These are phyloP conservation scores for Xerocomellus amylosporus DNA, from an alignment of 768 basidiomycete species.

Conservation along the genomic window DNA sequence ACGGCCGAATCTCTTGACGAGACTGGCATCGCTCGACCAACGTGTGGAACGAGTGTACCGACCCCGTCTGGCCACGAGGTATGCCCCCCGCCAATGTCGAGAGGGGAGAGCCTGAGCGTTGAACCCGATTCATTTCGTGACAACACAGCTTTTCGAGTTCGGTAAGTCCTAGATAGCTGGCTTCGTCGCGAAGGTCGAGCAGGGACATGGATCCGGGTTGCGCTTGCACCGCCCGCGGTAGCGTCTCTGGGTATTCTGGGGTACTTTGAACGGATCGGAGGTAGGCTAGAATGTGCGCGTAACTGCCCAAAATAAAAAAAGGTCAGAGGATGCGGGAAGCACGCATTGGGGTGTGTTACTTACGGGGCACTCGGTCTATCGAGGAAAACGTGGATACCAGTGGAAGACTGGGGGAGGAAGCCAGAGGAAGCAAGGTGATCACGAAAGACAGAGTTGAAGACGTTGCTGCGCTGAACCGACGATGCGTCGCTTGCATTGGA, in stretches of 20 bases:
- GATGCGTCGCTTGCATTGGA: conserved; percentile 46
- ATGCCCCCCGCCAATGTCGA: conserved; percentile 39
- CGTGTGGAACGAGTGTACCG: conserved; percentile 59
- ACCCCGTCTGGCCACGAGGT: conserved; percentile 44
- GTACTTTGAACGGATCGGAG: conserved; percentile 56
- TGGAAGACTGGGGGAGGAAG: conserved; percentile 43
- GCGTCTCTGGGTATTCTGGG: conserved; percentile 45
- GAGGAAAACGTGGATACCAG: conserved; percentile 67
- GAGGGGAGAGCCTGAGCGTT: conserved; percentile 38
- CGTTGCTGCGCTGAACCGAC: conserved; percentile 16
- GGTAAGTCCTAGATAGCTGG: conserved; percentile 67
- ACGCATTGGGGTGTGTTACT: conserved; percentile 31
- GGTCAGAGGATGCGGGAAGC: conserved; percentile 1
- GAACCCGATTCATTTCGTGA: conserved; percentile 59
- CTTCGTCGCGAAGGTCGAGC: conserved; percentile 77
- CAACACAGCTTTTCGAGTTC: conserved; percentile 63
- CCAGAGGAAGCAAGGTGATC: conserved; percentile 64
- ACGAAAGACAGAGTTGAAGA: conserved; percentile 53
- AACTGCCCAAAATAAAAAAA: conserved; percentile 40
- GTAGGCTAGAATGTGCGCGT: conserved; percentile 67
- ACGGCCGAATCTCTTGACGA: conserved; percentile 7
- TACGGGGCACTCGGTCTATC: conserved; percentile 80
- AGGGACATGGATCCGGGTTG: conserved; percentile 48
- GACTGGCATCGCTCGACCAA: conserved; percentile 53
- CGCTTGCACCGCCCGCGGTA: conserved; percentile 55